Conservation (phyloP, 495 filamentous ascomycete species). For the Pseudevernia furfuracea region DNA sequence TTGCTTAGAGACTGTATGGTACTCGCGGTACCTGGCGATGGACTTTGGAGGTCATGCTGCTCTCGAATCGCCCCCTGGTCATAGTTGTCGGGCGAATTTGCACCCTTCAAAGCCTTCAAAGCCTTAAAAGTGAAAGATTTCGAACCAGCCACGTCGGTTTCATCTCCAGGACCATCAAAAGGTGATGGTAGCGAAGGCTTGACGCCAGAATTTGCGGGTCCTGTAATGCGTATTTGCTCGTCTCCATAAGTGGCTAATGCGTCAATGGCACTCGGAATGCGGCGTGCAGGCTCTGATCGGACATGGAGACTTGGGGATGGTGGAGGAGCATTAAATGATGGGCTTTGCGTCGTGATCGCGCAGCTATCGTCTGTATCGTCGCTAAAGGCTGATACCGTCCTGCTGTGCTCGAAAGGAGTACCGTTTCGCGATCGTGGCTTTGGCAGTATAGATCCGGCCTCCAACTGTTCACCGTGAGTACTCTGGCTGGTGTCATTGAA, state of each 20-base stretch:
- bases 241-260: not conserved
- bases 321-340: not conserved
- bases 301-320: conserved; percentile 6
- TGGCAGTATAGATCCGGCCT: not conserved
- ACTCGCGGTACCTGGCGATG: not conserved
- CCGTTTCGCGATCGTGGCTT: not conserved
- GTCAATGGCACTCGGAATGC: not conserved
- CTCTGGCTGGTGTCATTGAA: not conserved
- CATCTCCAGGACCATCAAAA: not conserved
- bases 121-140: not conserved
- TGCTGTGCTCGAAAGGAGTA: not conserved
- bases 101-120: not conserved
- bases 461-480: not conserved
- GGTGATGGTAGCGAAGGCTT: not conserved
- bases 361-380: conserved; percentile 4
- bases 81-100: not conserved
- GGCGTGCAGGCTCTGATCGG: not conserved
- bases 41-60: not conserved
- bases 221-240: not conserved
- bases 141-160: not conserved
- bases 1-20: not conserved
- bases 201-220: not conserved
- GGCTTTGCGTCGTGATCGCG: not conserved
- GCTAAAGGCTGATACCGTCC: not conserved
- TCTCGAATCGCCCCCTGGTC: not conserved